phyloP scores from a whole-genome alignment of 2,329 filamentous ascomycete species.

The Tolypocladium pustulatum region DNA sequence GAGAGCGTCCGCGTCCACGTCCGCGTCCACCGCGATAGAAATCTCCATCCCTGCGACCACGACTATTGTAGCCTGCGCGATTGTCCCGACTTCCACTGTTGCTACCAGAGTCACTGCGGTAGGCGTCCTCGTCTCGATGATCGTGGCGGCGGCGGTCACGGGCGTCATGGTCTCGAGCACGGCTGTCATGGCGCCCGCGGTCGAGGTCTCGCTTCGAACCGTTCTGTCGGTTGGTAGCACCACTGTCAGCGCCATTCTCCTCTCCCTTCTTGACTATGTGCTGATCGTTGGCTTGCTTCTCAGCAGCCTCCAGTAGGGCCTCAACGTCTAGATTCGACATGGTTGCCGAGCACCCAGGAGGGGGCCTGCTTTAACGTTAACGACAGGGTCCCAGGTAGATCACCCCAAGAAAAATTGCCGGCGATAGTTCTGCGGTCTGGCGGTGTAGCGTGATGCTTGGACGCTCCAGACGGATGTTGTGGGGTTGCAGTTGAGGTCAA shows the following conservation, averaged over 20 bases:
- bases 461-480: neutral
- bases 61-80: constrained; percentile 57
- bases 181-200: constrained; percentile 45
- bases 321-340: constrained; percentile 64
- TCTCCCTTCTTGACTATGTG: constrained; percentile 23
- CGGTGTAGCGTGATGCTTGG: neutral
- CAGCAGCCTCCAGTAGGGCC: constrained; percentile 79
- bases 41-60: constrained; percentile 64
- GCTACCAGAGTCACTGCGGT: constrained; percentile 67
- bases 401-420: neutral
- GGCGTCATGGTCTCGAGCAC: constrained; percentile 41
- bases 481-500: neutral
- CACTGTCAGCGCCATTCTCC: constrained; percentile 26
- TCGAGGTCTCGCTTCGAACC: constrained; percentile 45
- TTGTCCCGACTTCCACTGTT: constrained; percentile 70
- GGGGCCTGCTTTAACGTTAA: constrained; percentile 11
- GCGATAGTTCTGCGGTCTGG: neutral
- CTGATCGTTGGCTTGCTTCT: constrained; percentile 46
- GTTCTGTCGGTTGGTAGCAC: constrained; percentile 11
- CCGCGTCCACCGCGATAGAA: constrained; percentile 45
- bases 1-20: constrained; percentile 48
- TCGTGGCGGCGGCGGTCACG: constrained; percentile 29
- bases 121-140: constrained; percentile 52
- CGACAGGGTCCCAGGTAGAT: neutral
- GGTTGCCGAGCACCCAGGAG: neutral